Base-by-base conservation (phyloP, 2,329 filamentous ascomycete species). In the Fusarium tuaranense region DNA sequence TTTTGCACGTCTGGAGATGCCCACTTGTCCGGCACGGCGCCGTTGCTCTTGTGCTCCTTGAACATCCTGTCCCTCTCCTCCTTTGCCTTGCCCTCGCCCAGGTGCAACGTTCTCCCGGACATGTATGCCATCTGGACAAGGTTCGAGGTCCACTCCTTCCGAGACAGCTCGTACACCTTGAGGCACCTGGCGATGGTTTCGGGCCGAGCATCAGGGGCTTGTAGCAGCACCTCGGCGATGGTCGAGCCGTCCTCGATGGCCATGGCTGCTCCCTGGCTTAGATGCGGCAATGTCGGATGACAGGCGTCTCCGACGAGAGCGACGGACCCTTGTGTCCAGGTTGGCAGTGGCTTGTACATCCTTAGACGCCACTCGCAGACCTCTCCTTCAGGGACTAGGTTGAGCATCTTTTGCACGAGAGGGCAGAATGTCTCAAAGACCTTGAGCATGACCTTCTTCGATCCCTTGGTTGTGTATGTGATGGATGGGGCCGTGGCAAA, bases 1-100 rank as follows among this genome's bases (percentile, higher is more conserved):
- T 88, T 87, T 82, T 93, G 91, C 48, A 93, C 90, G 77, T 93
- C 91, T 12, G 91, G 90, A 80, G 92, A 92, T 4, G 90, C 90
- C 92, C 92, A 93, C 83, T 92, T 93, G 82, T 93, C 91, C 3
- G 90, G 90, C 69, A 88, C 88, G 66, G 83, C 86, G 71, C 82
- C 86, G 78, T 86, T 87, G 80, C 77, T 84, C 75, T 84, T 86
- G 70, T 88, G 84, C 63, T 87, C 84, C 48, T 86, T 87, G 79
- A 91, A 90, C 82, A 86, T 84, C 65, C 83, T 85, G 76, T 92
- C 90, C 39, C 90, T 85, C 83, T 91, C 88, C 79, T 90, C 87
- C 77, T 88, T 88, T 32, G 88, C 89, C 73, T 86, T 85, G 58
- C 90, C 89, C 76, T 90, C 88, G 41, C 88, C 88, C 2, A 92